phyloP scores from a whole-genome alignment of 1,284 basidiomycete genomes.

The Phylloporus gajari region DNA sequence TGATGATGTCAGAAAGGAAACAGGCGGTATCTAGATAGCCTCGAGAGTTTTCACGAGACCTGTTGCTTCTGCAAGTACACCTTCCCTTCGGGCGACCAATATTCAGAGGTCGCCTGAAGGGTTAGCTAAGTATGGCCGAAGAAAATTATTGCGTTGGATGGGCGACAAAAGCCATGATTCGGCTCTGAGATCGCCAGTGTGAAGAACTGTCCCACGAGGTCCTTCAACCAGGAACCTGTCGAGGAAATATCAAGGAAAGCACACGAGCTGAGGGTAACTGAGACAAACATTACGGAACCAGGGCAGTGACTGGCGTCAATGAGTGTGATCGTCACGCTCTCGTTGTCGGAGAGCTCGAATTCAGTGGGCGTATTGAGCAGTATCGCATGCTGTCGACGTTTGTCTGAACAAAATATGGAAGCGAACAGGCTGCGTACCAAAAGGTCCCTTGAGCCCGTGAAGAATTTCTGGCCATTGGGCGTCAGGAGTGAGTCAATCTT shows the following conservation, averaged over 20 bases:
- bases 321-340: slow-evolving; percentile 78
- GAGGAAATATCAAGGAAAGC: not conserved
- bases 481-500: slow-evolving; percentile 62
- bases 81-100: slow-evolving; percentile 41
- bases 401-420: slow-evolving; percentile 44
- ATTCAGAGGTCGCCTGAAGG: slow-evolving; percentile 37
- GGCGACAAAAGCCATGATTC: slow-evolving; percentile 82
- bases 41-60: slow-evolving; percentile 63
- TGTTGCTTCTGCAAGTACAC: slow-evolving; percentile 24
- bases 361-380: slow-evolving; percentile 72
- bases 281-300: slow-evolving; percentile 85
- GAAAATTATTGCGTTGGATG: slow-evolving; percentile 71
- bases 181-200: slow-evolving; percentile 93
- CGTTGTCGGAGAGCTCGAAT: slow-evolving; percentile 66
- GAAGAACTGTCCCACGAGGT: slow-evolving; percentile 74
- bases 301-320: slow-evolving; percentile 96
- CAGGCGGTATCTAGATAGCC: slow-evolving; percentile 89
- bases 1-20: slow-evolving; percentile 66
- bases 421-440: slow-evolving; percentile 25
- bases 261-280: too few species aligned
- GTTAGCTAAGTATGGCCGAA: slow-evolving; percentile 73
- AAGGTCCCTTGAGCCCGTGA: slow-evolving; percentile 68
- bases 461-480: slow-evolving; percentile 59
- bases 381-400: slow-evolving; percentile 46
- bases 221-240: slow-evolving; percentile 90